Base-by-base conservation (phyloP, 2,329 filamentous ascomycete genomes). In the Xylariaceae sp. region DNA sequence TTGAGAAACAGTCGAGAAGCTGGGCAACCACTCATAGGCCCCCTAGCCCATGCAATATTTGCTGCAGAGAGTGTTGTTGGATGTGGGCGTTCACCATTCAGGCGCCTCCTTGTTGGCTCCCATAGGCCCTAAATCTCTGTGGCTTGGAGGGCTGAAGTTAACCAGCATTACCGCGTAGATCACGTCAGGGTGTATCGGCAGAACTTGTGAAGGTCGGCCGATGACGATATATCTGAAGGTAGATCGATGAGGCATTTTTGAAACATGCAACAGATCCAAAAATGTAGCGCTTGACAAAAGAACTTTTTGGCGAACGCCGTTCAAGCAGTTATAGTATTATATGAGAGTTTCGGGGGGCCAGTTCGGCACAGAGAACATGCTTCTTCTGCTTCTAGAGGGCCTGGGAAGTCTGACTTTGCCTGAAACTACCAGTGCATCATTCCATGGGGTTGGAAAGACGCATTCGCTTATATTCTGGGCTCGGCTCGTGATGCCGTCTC, bases 1-100 rank as follows among this genome's bases (percentile, higher is more conserved):
- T 53, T 59, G 63, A 61, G 61, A 63, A 63, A 60, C 51, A 53
- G 51, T 61, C 58, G 58, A 64, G 60, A 65, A 63, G 58, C 63
- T 63, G 58, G 64, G 56, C 62, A 46, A 50, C 53, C 56, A 12
- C 43, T 48, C 50, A 46, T 56, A 52, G 52, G 51, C 53, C 56
- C 56, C 60, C 53, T 54, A 59, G 61, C 63, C 55, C 52, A 61
- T 62, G 61, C 61, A 43, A 61, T 60, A 26, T 60, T 49, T 58
- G 54, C 54, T 61, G 53, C 50, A 58, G 56, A 63, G n/a, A 61
- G 51, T 58, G 46, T 51, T 56, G 53, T 59, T 37, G 56, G 62
- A 59, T 54, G 31, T 60, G 53, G 41, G 49, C 44, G 29, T 26
- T 14, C 49, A 53, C n/a, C n/a, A 12, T 12, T 12, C 12, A 12